These are phyloP conservation scores for Skeletonema menzelii DNA, from an alignment of 108 stramenopile species.

Conservation along the genomic window DNA sequence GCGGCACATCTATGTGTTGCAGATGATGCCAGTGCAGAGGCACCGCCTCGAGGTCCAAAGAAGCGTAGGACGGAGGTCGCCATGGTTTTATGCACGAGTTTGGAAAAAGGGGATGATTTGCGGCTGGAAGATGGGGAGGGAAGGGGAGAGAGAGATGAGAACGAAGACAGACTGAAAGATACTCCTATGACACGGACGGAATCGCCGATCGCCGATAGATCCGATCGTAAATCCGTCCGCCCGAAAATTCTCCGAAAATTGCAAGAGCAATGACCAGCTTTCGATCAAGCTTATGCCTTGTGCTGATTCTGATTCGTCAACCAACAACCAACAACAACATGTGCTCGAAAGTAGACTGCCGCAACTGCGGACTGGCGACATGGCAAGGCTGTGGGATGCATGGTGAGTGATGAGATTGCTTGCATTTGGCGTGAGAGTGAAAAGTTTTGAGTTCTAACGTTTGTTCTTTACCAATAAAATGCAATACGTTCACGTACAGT, in stretches of 20 bases:
- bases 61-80: slow-evolving; percentile 25
- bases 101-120: not conserved
- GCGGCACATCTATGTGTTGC: not conserved
- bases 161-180: too few species aligned
- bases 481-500: not conserved
- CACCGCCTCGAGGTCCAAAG: slow-evolving; percentile 13
- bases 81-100: not conserved
- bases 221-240: too few species aligned
- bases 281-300: too few species aligned
- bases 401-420: not conserved
- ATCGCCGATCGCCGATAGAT: too few species aligned
- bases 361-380: slow-evolving; percentile 4
- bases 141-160: too few species aligned
- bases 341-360: slow-evolving; percentile 10
- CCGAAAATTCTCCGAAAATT: too few species aligned
- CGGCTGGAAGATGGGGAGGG: not conserved
- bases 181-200: too few species aligned
- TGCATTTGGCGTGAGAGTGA: not conserved
- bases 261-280: too few species aligned
- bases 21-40: not conserved
- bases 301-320: too few species aligned
- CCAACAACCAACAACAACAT: too few species aligned
- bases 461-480: not conserved
- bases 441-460: not conserved
- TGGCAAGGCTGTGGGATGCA: slow-evolving; percentile 20